Conservation (phyloP, 2,329 filamentous ascomycete genomes). For the Monosporascus sp. region DNA sequence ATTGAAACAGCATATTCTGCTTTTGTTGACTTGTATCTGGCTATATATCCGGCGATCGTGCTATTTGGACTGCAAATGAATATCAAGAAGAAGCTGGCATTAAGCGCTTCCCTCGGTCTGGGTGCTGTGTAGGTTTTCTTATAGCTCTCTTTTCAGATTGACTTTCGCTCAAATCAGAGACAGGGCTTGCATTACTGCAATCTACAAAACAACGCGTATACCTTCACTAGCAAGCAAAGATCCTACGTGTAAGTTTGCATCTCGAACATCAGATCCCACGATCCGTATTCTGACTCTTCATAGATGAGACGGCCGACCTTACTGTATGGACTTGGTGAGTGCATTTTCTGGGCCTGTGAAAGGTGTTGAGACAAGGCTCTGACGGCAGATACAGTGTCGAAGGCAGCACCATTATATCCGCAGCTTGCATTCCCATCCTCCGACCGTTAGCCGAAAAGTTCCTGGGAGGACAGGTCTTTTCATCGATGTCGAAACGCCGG, state of each 20-base stretch:
- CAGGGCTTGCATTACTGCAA: slow-evolving; percentile 9
- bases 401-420: slow-evolving; percentile 24
- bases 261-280: slow-evolving; percentile 9
- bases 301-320: no score
- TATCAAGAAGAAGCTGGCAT: slow-evolving; percentile 17
- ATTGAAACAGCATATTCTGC: slow-evolving; percentile 12
- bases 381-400: slow-evolving; percentile 13
- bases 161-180: neutral
- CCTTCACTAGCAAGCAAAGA: slow-evolving; percentile 6
- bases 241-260: slow-evolving; percentile 8
- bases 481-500: no score
- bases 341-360: neutral
- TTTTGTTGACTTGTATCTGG: slow-evolving; percentile 21
- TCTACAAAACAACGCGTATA: slow-evolving; percentile 12
- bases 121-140: slow-evolving; percentile 17
- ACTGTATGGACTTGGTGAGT: slow-evolving; percentile 14
- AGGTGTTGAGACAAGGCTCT: neutral
- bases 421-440: slow-evolving; percentile 23
- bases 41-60: slow-evolving; percentile 17
- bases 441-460: slow-evolving; percentile 18
- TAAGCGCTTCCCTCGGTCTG: slow-evolving; percentile 19
- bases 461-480: no score
- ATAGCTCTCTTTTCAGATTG: neutral
- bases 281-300: neutral
- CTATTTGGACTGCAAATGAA: slow-evolving; percentile 16